These are phyloP conservation scores for Pachysandra terminalis DNA, from an alignment of 164 flowering plant genomes.

Conservation along the genomic window DNA sequence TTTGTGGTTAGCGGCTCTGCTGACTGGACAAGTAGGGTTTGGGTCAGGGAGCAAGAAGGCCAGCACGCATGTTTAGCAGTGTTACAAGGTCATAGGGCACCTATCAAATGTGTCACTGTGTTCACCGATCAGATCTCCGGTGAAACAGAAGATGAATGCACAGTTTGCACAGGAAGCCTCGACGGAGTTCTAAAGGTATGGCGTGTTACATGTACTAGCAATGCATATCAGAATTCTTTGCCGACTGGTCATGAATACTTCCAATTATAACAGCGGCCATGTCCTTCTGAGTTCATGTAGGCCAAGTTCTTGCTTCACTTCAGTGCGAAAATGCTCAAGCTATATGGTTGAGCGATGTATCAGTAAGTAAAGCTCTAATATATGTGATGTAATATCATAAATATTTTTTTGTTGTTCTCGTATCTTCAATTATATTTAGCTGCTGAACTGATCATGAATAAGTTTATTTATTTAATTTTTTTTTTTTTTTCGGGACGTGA, in stretches of 20 bases:
- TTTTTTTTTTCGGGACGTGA: too few species aligned
- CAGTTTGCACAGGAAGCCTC: constrained; percentile 43
- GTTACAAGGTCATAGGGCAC: constrained; percentile 49
- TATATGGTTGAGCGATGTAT: too few species aligned
- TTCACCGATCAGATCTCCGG: constrained; percentile 9
- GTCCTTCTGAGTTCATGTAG: too few species aligned
- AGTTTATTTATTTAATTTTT: too few species aligned
- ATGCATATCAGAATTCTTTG: background rate
- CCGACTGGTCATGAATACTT: constrained; percentile 25
- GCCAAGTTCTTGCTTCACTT: too few species aligned
- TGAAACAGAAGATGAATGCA: constrained; percentile 31
- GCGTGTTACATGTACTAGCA: constrained; percentile 22
- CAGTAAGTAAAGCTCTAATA: too few species aligned
- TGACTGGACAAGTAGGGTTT: constrained; percentile 41
- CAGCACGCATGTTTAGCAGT: constrained; percentile 37
- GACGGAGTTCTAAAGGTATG: constrained; percentile 49
- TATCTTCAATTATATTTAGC: too few species aligned
- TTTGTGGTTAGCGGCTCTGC: constrained; percentile 48
- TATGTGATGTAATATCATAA: too few species aligned
- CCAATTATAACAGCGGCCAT: constrained; percentile 21
- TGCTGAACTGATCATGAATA: too few species aligned
- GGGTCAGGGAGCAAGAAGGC: constrained; percentile 36
- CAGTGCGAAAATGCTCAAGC: too few species aligned
- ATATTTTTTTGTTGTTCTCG: too few species aligned
- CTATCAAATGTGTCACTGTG: constrained; percentile 34